Conservation (phyloP, 2,329 filamentous ascomycete species). For the Trichothecium roseum region DNA sequence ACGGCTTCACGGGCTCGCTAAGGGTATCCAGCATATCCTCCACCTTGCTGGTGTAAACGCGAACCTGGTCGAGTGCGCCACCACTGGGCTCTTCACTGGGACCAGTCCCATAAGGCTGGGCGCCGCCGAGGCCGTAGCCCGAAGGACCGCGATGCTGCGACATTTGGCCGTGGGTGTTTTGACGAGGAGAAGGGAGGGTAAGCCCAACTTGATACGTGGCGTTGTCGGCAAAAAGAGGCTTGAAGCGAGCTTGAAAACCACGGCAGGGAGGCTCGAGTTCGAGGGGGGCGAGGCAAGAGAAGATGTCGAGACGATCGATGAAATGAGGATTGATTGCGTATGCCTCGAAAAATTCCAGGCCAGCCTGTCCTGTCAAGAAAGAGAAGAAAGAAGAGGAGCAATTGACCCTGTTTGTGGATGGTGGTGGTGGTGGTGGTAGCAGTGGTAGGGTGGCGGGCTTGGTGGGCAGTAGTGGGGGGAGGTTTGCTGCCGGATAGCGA, state of each 20-base stretch:
- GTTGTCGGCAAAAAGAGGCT: no score
- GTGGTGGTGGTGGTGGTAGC: no score
- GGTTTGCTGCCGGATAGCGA: no score
- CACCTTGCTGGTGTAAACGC: constrained; percentile 95
- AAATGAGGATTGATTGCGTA: no score
- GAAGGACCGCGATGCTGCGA: constrained; percentile 50
- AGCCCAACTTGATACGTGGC: no score
- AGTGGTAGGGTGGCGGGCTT: no score
- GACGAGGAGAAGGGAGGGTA: neutral
- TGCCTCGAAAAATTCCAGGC: no score
- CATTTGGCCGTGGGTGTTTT: constrained; percentile 15
- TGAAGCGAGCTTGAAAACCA: no score
- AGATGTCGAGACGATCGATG: constrained; percentile 1
- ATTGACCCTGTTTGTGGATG: no score
- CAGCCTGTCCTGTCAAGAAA: no score
- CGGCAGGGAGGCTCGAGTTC: neutral
- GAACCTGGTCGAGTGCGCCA: constrained; percentile 64
- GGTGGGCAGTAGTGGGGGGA: no score
- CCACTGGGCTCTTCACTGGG: constrained; percentile 53
- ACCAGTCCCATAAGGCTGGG: constrained; percentile 53
- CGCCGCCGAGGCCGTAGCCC: constrained; percentile 74
- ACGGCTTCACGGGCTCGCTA: constrained; percentile 93
- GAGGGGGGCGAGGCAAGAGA: constrained; percentile 1
- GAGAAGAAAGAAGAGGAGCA: no score
- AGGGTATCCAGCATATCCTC: constrained; percentile 84